Conservation (phyloP, 768 basidiomycete species). For the Rhizopogon sp. region DNA sequence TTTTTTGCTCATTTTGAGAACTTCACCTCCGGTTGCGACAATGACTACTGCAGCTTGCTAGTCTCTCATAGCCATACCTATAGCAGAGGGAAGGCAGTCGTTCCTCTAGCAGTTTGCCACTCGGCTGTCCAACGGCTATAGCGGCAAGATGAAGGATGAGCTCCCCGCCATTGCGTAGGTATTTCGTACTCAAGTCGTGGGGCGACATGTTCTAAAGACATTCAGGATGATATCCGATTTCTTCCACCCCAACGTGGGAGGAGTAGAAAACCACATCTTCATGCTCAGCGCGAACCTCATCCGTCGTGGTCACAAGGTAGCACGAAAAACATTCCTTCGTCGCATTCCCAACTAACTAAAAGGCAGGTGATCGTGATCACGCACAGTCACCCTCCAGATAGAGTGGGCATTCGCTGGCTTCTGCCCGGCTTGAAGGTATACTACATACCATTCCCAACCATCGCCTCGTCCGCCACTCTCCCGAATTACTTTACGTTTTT, state of each 20-base stretch:
- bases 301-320: slow-evolving; percentile 73
- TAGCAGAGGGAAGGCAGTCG: too few species aligned
- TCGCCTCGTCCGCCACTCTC: slow-evolving; percentile 88
- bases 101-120: not conserved
- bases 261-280: slow-evolving; percentile 96
- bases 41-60: too few species aligned
- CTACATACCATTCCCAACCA: slow-evolving; percentile 84
- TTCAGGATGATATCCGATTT: slow-evolving; percentile 90
- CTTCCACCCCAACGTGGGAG: slow-evolving; percentile 91
- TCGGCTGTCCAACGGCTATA: not conserved
- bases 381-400: slow-evolving; percentile 82
- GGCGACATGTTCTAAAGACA: slow-evolving; percentile 23
- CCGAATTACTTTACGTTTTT: slow-evolving; percentile 92
- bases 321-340: slow-evolving; percentile 22
- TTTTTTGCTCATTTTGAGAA: slow-evolving; percentile 1
- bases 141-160: slow-evolving; percentile 18
- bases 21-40: too few species aligned
- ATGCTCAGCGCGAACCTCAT: slow-evolving; percentile 84
- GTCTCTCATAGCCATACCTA: too few species aligned
- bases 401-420: slow-evolving; percentile 88
- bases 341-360: not conserved
- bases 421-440: slow-evolving; percentile 88
- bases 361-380: slow-evolving; percentile 88
- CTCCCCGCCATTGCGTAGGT: slow-evolving; percentile 25
- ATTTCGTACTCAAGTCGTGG: not conserved